Evolutionary conservation across 2,329 filamentous ascomycete species (phyloP), one percentile per base, ranked within the genome.

Genomic region (Neofusicoccum cordaticola): DNA sequence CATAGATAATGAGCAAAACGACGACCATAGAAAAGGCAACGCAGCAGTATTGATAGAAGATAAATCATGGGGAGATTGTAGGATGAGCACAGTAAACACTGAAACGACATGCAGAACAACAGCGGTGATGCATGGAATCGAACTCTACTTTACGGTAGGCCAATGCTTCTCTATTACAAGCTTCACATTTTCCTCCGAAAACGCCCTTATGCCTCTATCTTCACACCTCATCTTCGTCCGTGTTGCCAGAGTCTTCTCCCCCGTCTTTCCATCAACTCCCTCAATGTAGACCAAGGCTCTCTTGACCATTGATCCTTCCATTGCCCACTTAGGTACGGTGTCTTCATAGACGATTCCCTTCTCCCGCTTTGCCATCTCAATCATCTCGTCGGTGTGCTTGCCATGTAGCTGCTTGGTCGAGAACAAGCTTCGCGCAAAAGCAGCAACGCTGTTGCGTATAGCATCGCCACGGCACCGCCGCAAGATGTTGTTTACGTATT

Each of bases 1-100:
- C 74, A 74, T 62, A 69, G 27, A 7, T 31, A 7, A 31, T 31
- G 27, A 31, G 7, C 5, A 7, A 31, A 31, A 6, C 4, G 27
- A 31, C 27, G 27, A 22, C 19, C 19, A 22, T 22, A 22, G 19
- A 22, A 22, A 22, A 22, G 19, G 19, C 19, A 22, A 22, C 19
- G 19, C 19, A 22, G 19, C 19, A 22, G 19, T 22, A 22, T 22
- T 22, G 19, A 22, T 22, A 22, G 19, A 22, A 3, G 19, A 22
- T 22, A 22, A 3, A 22, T 22, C 19, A 22, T 22, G 19, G 19
- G 19, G 19, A 22, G 19, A 22, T 22, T 22, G 2, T 22, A 22
- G 2, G 19, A 22, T 22, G 19, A 22, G 19, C 19, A 22, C 19
- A 22, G 19, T 22, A 22, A 22, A 22, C 19, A 22, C 19, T 22